Evolutionary conservation across 129 eudicot species (phyloP).

Genomic region (Chrysanthemum lavandulifolium): DNA sequence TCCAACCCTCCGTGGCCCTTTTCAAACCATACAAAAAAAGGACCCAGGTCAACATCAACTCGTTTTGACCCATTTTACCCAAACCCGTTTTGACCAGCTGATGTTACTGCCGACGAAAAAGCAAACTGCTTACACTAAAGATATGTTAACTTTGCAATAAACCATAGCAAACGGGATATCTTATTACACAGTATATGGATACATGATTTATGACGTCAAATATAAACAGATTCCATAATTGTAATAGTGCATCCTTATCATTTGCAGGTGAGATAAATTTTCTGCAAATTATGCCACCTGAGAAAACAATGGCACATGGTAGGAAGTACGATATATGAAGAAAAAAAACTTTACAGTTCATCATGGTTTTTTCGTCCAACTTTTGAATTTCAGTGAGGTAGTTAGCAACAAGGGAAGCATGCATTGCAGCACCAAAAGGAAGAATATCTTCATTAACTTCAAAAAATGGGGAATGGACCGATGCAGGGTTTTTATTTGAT

Average conservation of each 20-base stretch:
- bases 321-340: no score
- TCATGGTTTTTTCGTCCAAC: constrained; percentile 39
- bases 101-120: no score
- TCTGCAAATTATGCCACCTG: constrained; percentile 18
- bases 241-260: constrained; percentile 18
- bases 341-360: constrained; percentile 54
- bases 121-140: constrained; percentile 25
- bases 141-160: constrained; percentile 15
- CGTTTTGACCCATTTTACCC: no score
- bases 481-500: constrained; percentile 38
- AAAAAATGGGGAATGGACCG: constrained; percentile 69
- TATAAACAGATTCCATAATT: constrained; percentile 18
- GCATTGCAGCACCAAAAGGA: constrained; percentile 92
- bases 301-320: constrained; percentile 3
- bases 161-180: not conserved
- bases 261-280: constrained; percentile 22
- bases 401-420: constrained; percentile 70
- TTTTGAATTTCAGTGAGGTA: constrained; percentile 47
- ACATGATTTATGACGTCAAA: constrained; percentile 3
- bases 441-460: constrained; percentile 65
- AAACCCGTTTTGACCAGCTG: no score
- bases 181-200: not conserved
- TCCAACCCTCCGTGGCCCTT: no score
- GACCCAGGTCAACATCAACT: no score
- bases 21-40: no score